phyloP scores from a whole-genome alignment of 306 rosid genomes.

The Glycine latifolia region DNA sequence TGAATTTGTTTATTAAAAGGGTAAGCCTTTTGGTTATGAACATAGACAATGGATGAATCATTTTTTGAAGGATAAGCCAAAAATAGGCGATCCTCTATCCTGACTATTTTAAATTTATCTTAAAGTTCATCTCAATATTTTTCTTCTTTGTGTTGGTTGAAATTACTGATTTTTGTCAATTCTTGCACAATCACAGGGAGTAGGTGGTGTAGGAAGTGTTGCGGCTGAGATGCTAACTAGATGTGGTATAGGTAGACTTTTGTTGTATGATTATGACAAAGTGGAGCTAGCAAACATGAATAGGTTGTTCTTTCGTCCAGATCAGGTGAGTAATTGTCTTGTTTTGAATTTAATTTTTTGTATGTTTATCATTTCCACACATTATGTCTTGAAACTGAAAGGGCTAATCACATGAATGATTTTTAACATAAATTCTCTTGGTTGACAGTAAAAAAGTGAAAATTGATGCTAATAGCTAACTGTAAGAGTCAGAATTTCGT shows the following conservation, averaged over 20 bases:
- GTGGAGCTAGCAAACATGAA: slow-evolving; percentile 99
- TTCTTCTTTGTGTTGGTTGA: slow-evolving; percentile 7
- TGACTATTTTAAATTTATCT: not conserved
- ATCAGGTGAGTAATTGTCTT: slow-evolving; percentile 64
- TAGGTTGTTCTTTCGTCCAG: slow-evolving; percentile 96
- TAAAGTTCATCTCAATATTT: slow-evolving; percentile 5
- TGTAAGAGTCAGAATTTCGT: not conserved
- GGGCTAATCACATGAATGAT: slow-evolving; percentile 31
- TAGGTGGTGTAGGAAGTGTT: slow-evolving; percentile 99
- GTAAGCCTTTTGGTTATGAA: not conserved
- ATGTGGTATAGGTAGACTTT: slow-evolving; percentile 97
- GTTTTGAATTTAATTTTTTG: slow-evolving; percentile 6
- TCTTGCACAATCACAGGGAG: slow-evolving; percentile 68
- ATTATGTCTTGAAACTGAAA: not conserved
- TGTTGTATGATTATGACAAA: slow-evolving; percentile 96
- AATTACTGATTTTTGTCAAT: slow-evolving; percentile 23
- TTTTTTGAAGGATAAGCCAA: not conserved
- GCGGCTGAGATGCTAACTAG: slow-evolving; percentile 99
- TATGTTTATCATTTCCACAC: not conserved
- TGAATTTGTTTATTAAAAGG: slow-evolving; percentile 10
- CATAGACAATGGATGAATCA: too few relatives aligned
- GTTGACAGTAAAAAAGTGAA: not conserved
- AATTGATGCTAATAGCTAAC: slow-evolving; percentile 29
- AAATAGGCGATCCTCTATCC: not conserved
- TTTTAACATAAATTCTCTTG: not conserved